These are phyloP conservation scores for Abeoforma whisleri DNA, from an alignment of 78 protist species.

Conservation along the genomic window DNA sequence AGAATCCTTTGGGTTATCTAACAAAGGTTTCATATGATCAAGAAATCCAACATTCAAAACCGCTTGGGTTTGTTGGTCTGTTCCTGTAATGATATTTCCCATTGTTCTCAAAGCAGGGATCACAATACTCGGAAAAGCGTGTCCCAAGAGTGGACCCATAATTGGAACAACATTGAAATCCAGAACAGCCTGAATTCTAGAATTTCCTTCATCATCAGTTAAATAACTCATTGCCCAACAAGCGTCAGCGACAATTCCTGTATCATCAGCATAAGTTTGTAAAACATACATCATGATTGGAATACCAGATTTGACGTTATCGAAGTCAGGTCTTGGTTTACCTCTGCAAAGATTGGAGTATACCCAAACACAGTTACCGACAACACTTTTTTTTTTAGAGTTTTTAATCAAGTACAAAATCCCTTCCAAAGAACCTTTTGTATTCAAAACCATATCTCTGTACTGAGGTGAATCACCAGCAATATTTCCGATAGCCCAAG, in stretches of 20 bases:
- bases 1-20: slow-evolving; percentile 30
- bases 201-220: slow-evolving; percentile 86
- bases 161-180: slow-evolving; percentile 65
- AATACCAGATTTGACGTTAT: too few species aligned
- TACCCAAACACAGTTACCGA: slow-evolving; percentile 91
- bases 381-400: slow-evolving; percentile 48
- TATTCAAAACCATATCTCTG: slow-evolving; percentile 76
- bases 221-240: slow-evolving; percentile 94
- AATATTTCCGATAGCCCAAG: slow-evolving; percentile 96
- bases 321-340: slow-evolving; percentile 47
- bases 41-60: slow-evolving; percentile 28
- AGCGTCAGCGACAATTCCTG: slow-evolving; percentile 64
- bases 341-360: slow-evolving; percentile 89
- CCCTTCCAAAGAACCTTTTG: slow-evolving; percentile 55
- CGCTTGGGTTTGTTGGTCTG: slow-evolving; percentile 79
- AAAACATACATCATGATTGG: not conserved
- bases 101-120: slow-evolving; percentile 87
- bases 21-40: slow-evolving; percentile 41
- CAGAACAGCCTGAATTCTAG: slow-evolving; percentile 70
- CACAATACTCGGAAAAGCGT: slow-evolving; percentile 46
- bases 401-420: slow-evolving; percentile 44
- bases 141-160: too few species aligned
- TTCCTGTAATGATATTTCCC: slow-evolving; percentile 96
- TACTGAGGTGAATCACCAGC: slow-evolving; percentile 87
- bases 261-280: slow-evolving; percentile 7